Evolutionary conservation across 345 rosid genomes (phyloP), one percentile per base, ranked within the genome.

Genomic region (Odontarrhena argentea): DNA sequence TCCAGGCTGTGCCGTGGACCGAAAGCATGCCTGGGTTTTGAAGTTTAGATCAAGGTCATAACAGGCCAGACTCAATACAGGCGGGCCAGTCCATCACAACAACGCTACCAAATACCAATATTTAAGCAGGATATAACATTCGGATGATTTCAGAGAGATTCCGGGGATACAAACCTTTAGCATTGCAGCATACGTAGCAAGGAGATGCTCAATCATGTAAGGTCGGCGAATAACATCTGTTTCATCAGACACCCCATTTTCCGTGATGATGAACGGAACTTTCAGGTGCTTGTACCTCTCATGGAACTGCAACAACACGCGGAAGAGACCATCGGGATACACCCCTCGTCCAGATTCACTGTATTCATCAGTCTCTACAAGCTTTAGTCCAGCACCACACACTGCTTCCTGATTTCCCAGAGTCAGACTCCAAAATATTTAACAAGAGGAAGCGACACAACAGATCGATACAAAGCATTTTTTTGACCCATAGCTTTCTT

Each of bases 291-390:
- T 90, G 82, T 87, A 89, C 81, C 90, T 84, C 78, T 89, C 88
- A 68, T 93, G 85, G 80, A 89, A 89, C 76, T 82, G 80, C 63
- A 89, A 55, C 78, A 89, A 71, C 76, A 90, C 67, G 2, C 94
- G 89, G 69, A 61, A 90, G 64, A 89, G 77, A 40, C 98, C 98
- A 85, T 86, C 98, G 32, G 96, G 98, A 79, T 93, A 93, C 43
- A 93, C 89, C 22, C 93, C 97, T 40, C 98, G 87, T 41, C 98
- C 98, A 68, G 98, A 93, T 83, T 93, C 98, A 74, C 98, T 93
- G 74, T 93, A 89, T 60, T 93, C 97, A 74, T 89, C 97, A 46
- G 87, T 87, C 79, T 89, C 97, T 46, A 89, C 94, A 38, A 89
- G 86, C 83, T 84, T 86, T 78, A 89, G 69, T 74, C 92, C 98